phyloP scores from a whole-genome alignment of 2,329 filamentous ascomycete species.

The Claviceps sp. region DNA sequence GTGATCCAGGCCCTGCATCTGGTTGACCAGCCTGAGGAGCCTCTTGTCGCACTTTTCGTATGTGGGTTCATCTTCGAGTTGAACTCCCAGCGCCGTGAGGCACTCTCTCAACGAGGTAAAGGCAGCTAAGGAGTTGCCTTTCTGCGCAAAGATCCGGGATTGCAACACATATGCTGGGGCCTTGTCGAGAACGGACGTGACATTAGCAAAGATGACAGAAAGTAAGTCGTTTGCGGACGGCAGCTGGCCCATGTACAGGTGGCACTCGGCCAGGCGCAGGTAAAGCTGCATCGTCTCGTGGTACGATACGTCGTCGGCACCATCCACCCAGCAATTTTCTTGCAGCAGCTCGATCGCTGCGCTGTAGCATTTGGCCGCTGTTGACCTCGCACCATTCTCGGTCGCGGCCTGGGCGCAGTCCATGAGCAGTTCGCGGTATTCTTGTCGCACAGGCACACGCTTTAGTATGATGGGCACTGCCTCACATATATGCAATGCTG shows the following conservation, averaged over 20 bases:
- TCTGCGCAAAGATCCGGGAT: slow-evolving; percentile 63
- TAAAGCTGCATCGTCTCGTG: slow-evolving; percentile 74
- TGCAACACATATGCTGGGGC: slow-evolving; percentile 74
- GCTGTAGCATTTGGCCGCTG: slow-evolving; percentile 70
- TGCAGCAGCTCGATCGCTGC: slow-evolving; percentile 70
- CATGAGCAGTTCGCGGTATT: slow-evolving; percentile 64
- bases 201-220: slow-evolving; percentile 54
- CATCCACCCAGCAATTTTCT: slow-evolving; percentile 61
- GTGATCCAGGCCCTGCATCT: slow-evolving; percentile 45
- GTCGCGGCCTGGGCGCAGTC: slow-evolving; percentile 66
- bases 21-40: slow-evolving; percentile 50
- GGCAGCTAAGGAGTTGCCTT: slow-evolving; percentile 56
- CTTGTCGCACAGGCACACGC: slow-evolving; percentile 43
- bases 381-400: slow-evolving; percentile 71
- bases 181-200: slow-evolving; percentile 62
- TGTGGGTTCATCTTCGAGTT: slow-evolving; percentile 50
- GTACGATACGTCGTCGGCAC: slow-evolving; percentile 60
- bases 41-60: slow-evolving; percentile 67
- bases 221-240: slow-evolving; percentile 56
- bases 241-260: slow-evolving; percentile 64
- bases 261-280: slow-evolving; percentile 69
- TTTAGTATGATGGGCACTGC: slow-evolving; percentile 62
- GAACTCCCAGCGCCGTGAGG: slow-evolving; percentile 53
- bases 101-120: slow-evolving; percentile 59
- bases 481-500: slow-evolving; percentile 70